Percentiles rank a stretch among this genome's conserved stretches.
Evolutionary conservation across 1,284 basidiomycete species (phyloP).

Genomic region (Laetiporus sulphureus): DNA sequence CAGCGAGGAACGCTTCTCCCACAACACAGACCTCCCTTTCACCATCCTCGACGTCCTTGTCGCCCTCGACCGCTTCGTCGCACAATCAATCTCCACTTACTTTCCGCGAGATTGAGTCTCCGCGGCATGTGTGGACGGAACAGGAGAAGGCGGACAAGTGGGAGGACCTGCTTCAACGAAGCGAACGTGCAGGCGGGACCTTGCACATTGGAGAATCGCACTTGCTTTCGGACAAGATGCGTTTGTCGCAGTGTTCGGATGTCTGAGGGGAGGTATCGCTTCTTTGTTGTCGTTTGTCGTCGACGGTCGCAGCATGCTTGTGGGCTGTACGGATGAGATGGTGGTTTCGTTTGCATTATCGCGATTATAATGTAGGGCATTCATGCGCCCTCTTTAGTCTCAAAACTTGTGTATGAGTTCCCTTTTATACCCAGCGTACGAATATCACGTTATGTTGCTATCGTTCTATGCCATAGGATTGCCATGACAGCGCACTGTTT

Average conservation of each 20-base stretch:
- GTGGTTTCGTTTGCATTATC: too few relatives aligned
- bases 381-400: too few relatives aligned
- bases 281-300: too few relatives aligned
- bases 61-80: constrained; percentile 15
- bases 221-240: constrained; percentile 38
- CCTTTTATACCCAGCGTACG: too few relatives aligned
- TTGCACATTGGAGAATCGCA: constrained; percentile 43
- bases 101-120: constrained; percentile 43
- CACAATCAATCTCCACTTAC: constrained; percentile 29
- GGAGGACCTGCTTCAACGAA: constrained; percentile 58
- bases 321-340: too few relatives aligned
- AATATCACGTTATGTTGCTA: too few relatives aligned
- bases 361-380: too few relatives aligned
- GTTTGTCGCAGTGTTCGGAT: constrained; percentile 27
- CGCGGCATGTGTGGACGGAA: constrained; percentile 41
- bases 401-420: too few relatives aligned
- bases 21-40: constrained; percentile 14
- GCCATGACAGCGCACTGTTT: too few relatives aligned
- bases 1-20: constrained; percentile 27
- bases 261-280: too few relatives aligned
- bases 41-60: constrained; percentile 13
- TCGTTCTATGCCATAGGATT: too few relatives aligned
- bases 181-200: constrained; percentile 63
- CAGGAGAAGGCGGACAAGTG: constrained; percentile 64
- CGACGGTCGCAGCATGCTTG: too few relatives aligned